Percentiles rank a stretch among this genome's conserved stretches.
These are phyloP conservation scores for Chytriomyces sp. DNA, from an alignment of 192 early-diverging fungal genomes.

Conservation along the genomic window DNA sequence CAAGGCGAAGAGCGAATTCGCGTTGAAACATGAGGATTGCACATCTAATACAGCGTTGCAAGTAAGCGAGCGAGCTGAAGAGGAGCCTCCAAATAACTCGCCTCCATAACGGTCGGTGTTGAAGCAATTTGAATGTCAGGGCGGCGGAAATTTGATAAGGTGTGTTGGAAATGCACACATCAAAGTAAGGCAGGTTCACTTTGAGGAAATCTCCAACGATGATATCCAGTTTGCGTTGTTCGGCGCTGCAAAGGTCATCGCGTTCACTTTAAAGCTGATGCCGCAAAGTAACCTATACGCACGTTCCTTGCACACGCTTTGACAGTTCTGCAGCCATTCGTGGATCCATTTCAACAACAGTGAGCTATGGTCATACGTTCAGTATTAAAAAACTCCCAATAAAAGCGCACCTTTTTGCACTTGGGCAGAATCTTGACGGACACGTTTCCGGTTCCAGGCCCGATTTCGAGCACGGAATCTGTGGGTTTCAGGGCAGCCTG, in stretches of 20 bases:
- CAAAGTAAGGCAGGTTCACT: constrained; percentile 94
- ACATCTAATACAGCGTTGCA: constrained; percentile 40
- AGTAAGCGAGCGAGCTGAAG: constrained; percentile 23
- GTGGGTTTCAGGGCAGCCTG: constrained; percentile 49
- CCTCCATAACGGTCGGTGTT: constrained; percentile 87
- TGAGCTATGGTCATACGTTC: constrained; percentile 29
- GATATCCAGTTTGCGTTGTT: constrained; percentile 85
- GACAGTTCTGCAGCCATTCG: constrained; percentile 93
- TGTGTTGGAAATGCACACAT: constrained; percentile 97
- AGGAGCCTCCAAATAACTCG: background rate
- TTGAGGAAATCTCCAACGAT: constrained; percentile 99
- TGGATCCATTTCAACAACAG: constrained; percentile 96
- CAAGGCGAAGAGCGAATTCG: constrained; percentile 93
- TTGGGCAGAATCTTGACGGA: constrained; percentile 91
- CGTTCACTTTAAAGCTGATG: constrained; percentile 4
- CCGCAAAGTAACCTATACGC: constrained; percentile 24
- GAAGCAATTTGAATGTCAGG: constrained; percentile 92
- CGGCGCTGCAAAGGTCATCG: constrained; percentile 52
- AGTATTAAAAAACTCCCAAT: background rate
- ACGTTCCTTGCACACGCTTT: constrained; percentile 97
- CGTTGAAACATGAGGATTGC: constrained; percentile 99
- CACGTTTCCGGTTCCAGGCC: constrained; percentile 99
- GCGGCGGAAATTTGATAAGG: constrained; percentile 98
- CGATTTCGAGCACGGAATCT: constrained; percentile 77
- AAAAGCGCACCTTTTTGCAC: constrained; percentile 75